These are phyloP conservation scores for Tanacetum coccineum DNA, from an alignment of 129 eudicot genomes.

Conservation along the genomic window DNA sequence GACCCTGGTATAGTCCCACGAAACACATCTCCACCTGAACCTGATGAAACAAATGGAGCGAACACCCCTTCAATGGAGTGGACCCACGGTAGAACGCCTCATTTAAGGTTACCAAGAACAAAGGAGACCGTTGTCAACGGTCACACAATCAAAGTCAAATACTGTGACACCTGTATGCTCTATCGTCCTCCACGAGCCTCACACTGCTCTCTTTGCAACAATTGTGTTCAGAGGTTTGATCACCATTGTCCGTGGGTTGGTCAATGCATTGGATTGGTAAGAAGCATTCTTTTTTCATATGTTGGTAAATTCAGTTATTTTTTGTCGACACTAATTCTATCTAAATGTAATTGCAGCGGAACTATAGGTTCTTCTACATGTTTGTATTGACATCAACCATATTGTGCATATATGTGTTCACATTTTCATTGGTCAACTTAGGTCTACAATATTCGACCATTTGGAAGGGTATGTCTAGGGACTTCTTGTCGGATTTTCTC, in stretches of 20 bases:
- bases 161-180: constrained; percentile 89
- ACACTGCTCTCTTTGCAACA: constrained; percentile 97
- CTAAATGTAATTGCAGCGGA: constrained; percentile 61
- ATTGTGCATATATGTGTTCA: constrained; percentile 74
- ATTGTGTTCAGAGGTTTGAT: constrained; percentile 86
- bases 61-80: constrained; percentile 89
- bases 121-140: constrained; percentile 69
- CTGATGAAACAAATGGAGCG: constrained; percentile 45
- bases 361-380: constrained; percentile 92
- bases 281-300: constrained; percentile 12
- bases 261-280: constrained; percentile 97
- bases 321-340: constrained; percentile 7
- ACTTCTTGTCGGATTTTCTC: constrained; percentile 73
- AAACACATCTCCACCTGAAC: constrained; percentile 70
- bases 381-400: constrained; percentile 84
- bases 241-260: constrained; percentile 99
- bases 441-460: constrained; percentile 25
- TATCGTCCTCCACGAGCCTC: constrained; percentile 97
- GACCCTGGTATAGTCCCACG: constrained; percentile 97
- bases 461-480: constrained; percentile 55
- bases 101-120: constrained; percentile 61
- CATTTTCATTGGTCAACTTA: constrained; percentile 64
- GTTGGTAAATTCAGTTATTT: neutral
- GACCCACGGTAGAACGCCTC: constrained; percentile 74
- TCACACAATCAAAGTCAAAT: constrained; percentile 74